Conservation (phyloP, 345 rosid genomes). For the Eucalyptus sp. region DNA sequence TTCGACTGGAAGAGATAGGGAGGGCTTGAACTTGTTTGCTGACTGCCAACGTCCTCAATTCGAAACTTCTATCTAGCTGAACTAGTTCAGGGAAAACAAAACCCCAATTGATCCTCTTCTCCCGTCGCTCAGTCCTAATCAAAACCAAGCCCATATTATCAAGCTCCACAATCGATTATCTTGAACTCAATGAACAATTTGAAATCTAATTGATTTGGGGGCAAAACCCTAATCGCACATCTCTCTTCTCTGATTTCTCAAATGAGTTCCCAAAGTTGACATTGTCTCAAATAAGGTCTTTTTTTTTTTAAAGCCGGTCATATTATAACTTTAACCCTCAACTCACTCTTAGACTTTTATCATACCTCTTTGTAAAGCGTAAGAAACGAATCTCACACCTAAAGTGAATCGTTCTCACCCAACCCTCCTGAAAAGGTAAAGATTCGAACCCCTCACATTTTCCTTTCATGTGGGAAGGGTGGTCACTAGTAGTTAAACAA, state of each 20-base stretch:
- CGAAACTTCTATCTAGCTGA: background rate
- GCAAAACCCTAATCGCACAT: background rate
- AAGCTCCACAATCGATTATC: background rate
- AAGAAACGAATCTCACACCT: too few species aligned
- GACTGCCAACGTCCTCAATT: background rate
- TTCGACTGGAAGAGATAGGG: background rate
- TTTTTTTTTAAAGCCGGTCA: too few species aligned
- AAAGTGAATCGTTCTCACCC: too few species aligned
- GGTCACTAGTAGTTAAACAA: fast-evolving
- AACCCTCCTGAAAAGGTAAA: too few species aligned
- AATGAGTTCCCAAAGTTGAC: background rate
- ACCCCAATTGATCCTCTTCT: background rate
- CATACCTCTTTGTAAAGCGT: fast-evolving
- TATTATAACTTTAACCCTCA: too few species aligned
- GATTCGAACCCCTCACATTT: too few species aligned
- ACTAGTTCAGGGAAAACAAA: background rate
- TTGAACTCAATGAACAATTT: background rate
- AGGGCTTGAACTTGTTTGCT: background rate
- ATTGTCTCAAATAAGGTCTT: background rate
- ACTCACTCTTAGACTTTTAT: too few species aligned
- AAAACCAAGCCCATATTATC: background rate
- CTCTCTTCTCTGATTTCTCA: background rate
- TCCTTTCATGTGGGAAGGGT: too few species aligned
- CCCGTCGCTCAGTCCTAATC: background rate
- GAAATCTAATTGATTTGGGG: background rate